Evolutionary conservation across 108 stramenopile genomes (phyloP).

Genomic region (Nitzschia sp.): DNA sequence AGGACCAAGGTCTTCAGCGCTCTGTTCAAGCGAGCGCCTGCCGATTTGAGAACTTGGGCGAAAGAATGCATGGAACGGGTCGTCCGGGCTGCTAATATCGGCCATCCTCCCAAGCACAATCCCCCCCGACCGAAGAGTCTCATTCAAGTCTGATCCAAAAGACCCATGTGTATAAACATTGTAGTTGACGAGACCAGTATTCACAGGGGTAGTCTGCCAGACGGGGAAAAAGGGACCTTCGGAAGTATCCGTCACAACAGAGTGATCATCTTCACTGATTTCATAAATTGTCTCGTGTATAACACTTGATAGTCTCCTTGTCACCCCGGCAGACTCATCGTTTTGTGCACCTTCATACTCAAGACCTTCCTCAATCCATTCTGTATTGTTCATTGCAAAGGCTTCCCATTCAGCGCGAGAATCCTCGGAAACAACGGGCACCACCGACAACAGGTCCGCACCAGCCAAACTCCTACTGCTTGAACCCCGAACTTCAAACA

Average conservation of each 20-base stretch:
- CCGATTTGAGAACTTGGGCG: neutral
- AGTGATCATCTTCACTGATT: neutral
- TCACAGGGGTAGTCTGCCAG: conserved; percentile 8
- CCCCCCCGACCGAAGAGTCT: neutral
- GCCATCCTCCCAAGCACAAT: neutral
- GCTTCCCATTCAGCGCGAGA: neutral
- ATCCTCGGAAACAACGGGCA: neutral
- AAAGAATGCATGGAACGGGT: neutral
- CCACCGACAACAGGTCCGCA: neutral
- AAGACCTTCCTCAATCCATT: conserved; percentile 3
- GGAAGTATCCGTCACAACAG: neutral
- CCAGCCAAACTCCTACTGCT: neutral
- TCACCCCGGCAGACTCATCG: neutral
- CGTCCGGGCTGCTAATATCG: neutral
- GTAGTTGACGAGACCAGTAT: conserved; percentile 9
- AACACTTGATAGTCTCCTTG: neutral
- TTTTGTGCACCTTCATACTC: neutral
- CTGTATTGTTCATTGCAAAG: neutral
- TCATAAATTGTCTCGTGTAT: neutral
- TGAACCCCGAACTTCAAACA: neutral
- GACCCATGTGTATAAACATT: neutral
- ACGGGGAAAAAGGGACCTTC: conserved; percentile 1
- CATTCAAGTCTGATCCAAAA: neutral
- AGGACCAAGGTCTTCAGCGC: neutral
- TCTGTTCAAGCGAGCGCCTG: neutral